Base-by-base conservation (phyloP, 2,329 filamentous ascomycete species). In the Xenoacremonium recifei region DNA sequence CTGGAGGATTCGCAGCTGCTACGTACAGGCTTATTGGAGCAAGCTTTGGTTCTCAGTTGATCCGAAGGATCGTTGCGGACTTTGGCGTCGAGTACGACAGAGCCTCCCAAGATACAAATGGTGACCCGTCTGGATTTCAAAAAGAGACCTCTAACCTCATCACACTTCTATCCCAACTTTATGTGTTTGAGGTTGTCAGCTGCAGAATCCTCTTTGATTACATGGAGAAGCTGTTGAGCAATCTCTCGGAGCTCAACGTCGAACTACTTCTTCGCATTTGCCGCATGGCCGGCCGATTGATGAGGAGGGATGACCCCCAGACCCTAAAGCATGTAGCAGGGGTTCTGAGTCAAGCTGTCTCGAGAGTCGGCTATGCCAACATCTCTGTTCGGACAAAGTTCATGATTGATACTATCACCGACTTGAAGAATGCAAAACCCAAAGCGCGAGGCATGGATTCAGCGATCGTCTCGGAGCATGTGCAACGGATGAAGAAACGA, bases 321-420 rank as follows among this genome's bases (percentile, higher is more conserved):
- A 76, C 92, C 0, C 71, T 99, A 37, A 96, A 95, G 62, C 89
- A 95, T 48, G 93, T 99, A 48, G 84, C 96, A 5, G 71, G 85
- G 10, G 75, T 89, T 37, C 78, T 97, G 44, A 87, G 89, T 50
- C 82, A 84, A 17, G 81, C 84, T 2, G 79, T 91, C 3, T 72
- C 80, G 1, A 82, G 80, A 45, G 70, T 77, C 25, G 87, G 86
- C 4, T 81, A 87, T 55, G 71, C 72, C 11, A 85, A 82, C 16
- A 71, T 96, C 20, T 92, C 90, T 2, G 87, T 91, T 9, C 84
- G 93, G 42, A 96, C 92, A 2, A 95, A 87, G 53, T 96, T 96
- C 67, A 97, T 97, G 91, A 87, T 99, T 38, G 92, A 97, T 59
- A 93, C 87, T 1, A 96, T 99, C 63, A 89, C 87, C 45, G 89